A percentile compares a stretch with the other conserved stretches of the same genome.
Evolutionary conservation across 768 basidiomycete species (phyloP).

Genomic region (Podaxis sp.): DNA sequence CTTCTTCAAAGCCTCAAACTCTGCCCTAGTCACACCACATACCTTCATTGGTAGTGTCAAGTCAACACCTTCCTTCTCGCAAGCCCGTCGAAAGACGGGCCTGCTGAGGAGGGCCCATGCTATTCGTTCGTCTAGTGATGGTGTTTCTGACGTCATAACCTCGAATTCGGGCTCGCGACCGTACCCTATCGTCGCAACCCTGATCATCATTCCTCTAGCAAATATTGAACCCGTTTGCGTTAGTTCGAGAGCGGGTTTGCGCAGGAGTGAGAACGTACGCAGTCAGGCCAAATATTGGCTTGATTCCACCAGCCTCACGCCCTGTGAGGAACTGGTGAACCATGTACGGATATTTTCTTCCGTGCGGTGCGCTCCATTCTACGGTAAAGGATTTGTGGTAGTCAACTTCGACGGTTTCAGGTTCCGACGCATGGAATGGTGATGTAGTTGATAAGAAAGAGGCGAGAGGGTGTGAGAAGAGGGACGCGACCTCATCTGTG

Average conservation of each 20-base stretch:
- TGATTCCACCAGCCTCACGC: slow-evolving; percentile 78
- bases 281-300: slow-evolving; percentile 87
- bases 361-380: slow-evolving; percentile 39
- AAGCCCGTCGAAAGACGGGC: slow-evolving; percentile 36
- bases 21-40: slow-evolving; percentile 19
- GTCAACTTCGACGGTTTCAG: slow-evolving; percentile 50
- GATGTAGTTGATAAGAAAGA: slow-evolving; percentile 66
- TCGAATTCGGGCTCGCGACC: slow-evolving; percentile 44
- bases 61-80: slow-evolving; percentile 37
- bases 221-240: background rate
- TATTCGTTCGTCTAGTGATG: slow-evolving; percentile 35
- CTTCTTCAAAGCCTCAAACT: slow-evolving; percentile 17
- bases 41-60: slow-evolving; percentile 28
- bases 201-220: slow-evolving; percentile 44
- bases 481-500: slow-evolving; percentile 67
- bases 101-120: slow-evolving; percentile 41
- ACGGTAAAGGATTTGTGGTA: slow-evolving; percentile 69
- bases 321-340: slow-evolving; percentile 85
- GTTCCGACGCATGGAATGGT: slow-evolving; percentile 50
- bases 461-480: slow-evolving; percentile 83
- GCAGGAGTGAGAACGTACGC: slow-evolving; percentile 52
- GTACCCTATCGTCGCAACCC: slow-evolving; percentile 43
- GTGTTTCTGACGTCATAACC: slow-evolving; percentile 31
- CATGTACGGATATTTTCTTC: slow-evolving; percentile 39
- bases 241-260: background rate